phyloP scores from a whole-genome alignment of 306 rosid genomes.

The Potentilla sterilis region DNA sequence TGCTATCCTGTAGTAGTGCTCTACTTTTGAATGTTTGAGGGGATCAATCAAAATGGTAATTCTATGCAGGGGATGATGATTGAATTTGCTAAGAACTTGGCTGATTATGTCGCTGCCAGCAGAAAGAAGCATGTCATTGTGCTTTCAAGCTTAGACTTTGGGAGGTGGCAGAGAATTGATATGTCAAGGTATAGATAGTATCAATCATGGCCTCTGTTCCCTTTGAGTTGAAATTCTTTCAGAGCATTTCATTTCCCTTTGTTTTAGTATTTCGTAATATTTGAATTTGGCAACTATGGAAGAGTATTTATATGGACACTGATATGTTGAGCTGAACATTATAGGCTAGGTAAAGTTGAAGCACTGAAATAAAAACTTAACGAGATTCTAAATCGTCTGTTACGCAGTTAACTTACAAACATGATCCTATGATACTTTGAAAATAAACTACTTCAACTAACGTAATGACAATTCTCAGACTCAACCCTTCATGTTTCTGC shows the following conservation, averaged over 20 bases:
- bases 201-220: not conserved
- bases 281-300: not conserved
- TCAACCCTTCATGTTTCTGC: no score
- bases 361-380: not conserved
- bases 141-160: slow-evolving; percentile 90
- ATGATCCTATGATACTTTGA: not conserved
- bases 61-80: slow-evolving; percentile 69
- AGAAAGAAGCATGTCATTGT: slow-evolving; percentile 73
- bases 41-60: slow-evolving; percentile 11
- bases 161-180: slow-evolving; percentile 84
- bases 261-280: not conserved
- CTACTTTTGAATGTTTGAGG: slow-evolving; percentile 11
- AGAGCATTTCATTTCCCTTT: not conserved
- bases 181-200: slow-evolving; percentile 60
- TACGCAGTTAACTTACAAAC: not conserved
- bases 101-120: slow-evolving; percentile 58
- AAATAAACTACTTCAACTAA: not conserved
- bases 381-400: not conserved
- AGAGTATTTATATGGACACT: no score
- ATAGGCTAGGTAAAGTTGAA: not conserved
- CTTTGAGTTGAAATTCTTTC: not conserved
- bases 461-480: not conserved
- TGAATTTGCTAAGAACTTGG: slow-evolving; percentile 71
- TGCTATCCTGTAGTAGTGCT: not conserved
- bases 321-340: not conserved